phyloP scores from a whole-genome alignment of 495 filamentous ascomycete genomes.

The Penicillium lividum region DNA sequence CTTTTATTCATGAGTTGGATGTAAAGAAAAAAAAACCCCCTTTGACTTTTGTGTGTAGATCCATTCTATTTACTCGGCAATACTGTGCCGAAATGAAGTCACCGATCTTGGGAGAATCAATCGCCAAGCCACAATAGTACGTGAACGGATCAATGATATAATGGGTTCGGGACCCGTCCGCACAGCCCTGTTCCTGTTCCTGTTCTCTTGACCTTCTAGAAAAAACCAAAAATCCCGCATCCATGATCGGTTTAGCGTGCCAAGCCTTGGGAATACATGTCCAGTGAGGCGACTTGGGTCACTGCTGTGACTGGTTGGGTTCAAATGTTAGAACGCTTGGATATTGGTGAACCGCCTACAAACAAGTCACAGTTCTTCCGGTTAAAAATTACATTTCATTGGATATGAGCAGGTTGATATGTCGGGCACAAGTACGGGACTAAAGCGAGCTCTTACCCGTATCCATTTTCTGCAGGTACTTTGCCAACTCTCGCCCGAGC shows the following conservation, averaged over 20 bases:
- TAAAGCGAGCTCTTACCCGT: no score
- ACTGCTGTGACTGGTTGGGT: no score
- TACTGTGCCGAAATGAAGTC: slow-evolving; percentile 7
- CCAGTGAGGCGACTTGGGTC: slow-evolving; percentile 1
- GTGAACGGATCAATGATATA: slow-evolving; percentile 17
- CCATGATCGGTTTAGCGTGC: slow-evolving; percentile 5
- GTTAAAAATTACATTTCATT: no score
- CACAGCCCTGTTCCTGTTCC: slow-evolving; percentile 16
- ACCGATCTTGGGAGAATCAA: slow-evolving; percentile 1
- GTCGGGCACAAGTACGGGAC: no score
- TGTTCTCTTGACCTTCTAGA: slow-evolving; percentile 20
- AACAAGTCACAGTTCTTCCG: no score
- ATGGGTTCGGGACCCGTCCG: background rate
- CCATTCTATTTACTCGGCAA: slow-evolving; percentile 2
- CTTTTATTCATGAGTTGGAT: no score
- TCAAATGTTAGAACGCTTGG: no score
- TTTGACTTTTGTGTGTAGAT: background rate
- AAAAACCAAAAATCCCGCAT: slow-evolving; percentile 28
- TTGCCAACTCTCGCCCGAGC: background rate
- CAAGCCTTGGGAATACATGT: slow-evolving; percentile 1
- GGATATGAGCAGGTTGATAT: no score
- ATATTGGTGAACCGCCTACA: no score
- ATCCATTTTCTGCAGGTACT: background rate
- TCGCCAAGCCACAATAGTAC: background rate
- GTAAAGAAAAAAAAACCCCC: background rate